Conservation (phyloP, 1,139 yeast species). For the Hemisphaericaspora subhashii region DNA sequence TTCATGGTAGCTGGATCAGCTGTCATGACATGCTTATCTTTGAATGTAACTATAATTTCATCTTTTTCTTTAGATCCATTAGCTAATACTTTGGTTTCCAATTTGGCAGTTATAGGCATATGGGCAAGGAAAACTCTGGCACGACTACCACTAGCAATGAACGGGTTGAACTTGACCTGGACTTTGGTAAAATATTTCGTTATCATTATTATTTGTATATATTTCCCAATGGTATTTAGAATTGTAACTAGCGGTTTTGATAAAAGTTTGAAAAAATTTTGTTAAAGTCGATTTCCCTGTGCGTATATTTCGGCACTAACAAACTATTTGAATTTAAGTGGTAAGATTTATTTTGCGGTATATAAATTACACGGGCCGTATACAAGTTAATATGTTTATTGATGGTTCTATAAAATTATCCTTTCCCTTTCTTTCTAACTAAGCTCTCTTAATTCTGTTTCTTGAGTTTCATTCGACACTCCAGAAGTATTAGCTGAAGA, state of each 20-base stretch:
- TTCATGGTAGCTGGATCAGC: constrained; percentile 61
- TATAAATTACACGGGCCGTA: constrained; percentile 1
- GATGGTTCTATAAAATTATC: not conserved
- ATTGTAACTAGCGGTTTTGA: too few relatives aligned
- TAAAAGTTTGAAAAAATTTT: too few relatives aligned
- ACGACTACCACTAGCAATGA: constrained; percentile 70
- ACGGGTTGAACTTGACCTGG: constrained; percentile 77
- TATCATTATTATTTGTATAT: constrained; percentile 50
- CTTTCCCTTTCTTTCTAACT: not conserved
- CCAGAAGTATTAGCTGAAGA: not conserved
- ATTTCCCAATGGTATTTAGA: not conserved
- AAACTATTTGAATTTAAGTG: not conserved
- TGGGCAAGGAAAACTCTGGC: constrained; percentile 80
- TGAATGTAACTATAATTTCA: constrained; percentile 69
- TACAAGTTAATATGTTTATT: not conserved
- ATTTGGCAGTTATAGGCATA: constrained; percentile 69
- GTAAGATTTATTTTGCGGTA: not conserved
- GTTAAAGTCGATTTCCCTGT: too few relatives aligned
- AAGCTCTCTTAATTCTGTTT: constrained; percentile 3
- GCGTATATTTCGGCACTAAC: constrained; percentile 4
- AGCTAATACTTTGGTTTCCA: constrained; percentile 56
- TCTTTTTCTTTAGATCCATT: constrained; percentile 50
- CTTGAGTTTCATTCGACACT: not conserved
- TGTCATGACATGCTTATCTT: constrained; percentile 72
- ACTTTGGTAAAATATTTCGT: constrained; percentile 82